These are phyloP conservation scores for Tuber magnatum DNA, from an alignment of 495 filamentous ascomycete species.

Conservation along the genomic window DNA sequence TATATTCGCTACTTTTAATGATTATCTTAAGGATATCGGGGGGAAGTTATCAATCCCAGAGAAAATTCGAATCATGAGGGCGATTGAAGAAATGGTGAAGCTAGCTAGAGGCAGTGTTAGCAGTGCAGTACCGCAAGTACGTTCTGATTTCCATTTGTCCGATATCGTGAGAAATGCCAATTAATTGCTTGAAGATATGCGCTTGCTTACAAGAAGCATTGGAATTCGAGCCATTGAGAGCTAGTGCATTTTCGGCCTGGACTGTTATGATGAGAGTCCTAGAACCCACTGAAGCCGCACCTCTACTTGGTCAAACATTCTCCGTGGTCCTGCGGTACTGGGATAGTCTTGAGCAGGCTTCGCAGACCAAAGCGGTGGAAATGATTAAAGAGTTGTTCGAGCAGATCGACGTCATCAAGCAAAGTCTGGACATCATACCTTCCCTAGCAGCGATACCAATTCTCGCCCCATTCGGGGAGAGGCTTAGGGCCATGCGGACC, in stretches of 20 bases:
- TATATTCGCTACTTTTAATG: conserved; percentile 74
- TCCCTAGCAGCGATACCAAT: conserved; percentile 66
- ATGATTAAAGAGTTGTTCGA: conserved; percentile 61
- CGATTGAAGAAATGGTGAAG: conserved; percentile 80
- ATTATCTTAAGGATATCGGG: conserved; percentile 67
- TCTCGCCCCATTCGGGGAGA: conserved; percentile 56
- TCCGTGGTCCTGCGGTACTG: conserved; percentile 78
- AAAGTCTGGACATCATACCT: conserved; percentile 65
- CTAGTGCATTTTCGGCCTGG: conserved; percentile 79
- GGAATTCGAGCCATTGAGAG: conserved; percentile 60
- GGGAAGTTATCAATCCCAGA: conserved; percentile 56
- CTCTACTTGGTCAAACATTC: conserved; percentile 76
- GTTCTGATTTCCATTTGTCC: conserved; percentile 18
- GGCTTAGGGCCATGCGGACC: conserved; percentile 57
- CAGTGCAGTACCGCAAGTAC: conserved; percentile 77
- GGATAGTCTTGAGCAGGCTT: conserved; percentile 55
- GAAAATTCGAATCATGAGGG: conserved; percentile 66
- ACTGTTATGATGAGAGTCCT: conserved; percentile 63
- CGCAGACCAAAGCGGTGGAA: conserved; percentile 52
- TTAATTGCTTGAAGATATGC: conserved; percentile 54
- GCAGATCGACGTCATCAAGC: conserved; percentile 52
- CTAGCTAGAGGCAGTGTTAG: conserved; percentile 61
- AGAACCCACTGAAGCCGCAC: conserved; percentile 67
- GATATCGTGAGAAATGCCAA: conserved; percentile 12
- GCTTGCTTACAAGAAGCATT: conserved; percentile 83